A percentile compares a stretch with the other conserved stretches of the same genome.
Evolutionary conservation across 2,329 filamentous ascomycete species (phyloP).

Genomic region (Cercospora sp.): DNA sequence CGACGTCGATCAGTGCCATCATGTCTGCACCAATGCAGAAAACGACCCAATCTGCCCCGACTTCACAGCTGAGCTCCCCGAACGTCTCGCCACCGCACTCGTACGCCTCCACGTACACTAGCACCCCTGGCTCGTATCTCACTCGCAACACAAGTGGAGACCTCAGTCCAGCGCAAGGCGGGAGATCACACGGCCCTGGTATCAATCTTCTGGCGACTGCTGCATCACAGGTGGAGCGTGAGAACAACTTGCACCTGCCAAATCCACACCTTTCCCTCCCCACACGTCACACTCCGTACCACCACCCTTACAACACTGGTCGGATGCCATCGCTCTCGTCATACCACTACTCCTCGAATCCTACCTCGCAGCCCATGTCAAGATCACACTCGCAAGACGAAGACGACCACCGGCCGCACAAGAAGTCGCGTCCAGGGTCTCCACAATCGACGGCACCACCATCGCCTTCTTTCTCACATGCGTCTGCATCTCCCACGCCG

Average conservation of each 20-base stretch:
- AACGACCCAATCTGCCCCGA: constrained; percentile 83
- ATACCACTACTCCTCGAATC: constrained; percentile 60
- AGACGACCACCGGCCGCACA: constrained; percentile 76
- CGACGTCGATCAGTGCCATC: constrained; percentile 14
- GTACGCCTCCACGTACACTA: constrained; percentile 62
- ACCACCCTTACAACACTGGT: constrained; percentile 55
- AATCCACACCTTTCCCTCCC: constrained; percentile 42
- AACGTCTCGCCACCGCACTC: constrained; percentile 95
- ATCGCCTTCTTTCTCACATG: constrained; percentile 93
- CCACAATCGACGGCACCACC: constrained; percentile 94
- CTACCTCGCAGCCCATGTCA: constrained; percentile 74
- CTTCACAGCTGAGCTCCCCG: constrained; percentile 83
- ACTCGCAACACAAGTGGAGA: constrained; percentile 55
- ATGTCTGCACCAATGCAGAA: constrained; percentile 50
- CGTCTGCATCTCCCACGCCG: constrained; percentile 90
- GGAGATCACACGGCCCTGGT: constrained; percentile 52
- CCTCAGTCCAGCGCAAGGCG: constrained; percentile 48
- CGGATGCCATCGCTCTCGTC: constrained; percentile 75
- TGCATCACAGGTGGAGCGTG: constrained; percentile 66
- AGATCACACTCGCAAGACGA: constrained; percentile 82
- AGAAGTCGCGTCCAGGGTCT: constrained; percentile 89
- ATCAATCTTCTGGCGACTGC: constrained; percentile 70
- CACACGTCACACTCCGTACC: constrained; percentile 40
- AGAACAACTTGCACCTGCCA: constrained; percentile 51
- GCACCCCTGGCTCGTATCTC: constrained; percentile 58